phyloP scores from a whole-genome alignment of 2,329 filamentous ascomycete species.

The Claviceps monticola region DNA sequence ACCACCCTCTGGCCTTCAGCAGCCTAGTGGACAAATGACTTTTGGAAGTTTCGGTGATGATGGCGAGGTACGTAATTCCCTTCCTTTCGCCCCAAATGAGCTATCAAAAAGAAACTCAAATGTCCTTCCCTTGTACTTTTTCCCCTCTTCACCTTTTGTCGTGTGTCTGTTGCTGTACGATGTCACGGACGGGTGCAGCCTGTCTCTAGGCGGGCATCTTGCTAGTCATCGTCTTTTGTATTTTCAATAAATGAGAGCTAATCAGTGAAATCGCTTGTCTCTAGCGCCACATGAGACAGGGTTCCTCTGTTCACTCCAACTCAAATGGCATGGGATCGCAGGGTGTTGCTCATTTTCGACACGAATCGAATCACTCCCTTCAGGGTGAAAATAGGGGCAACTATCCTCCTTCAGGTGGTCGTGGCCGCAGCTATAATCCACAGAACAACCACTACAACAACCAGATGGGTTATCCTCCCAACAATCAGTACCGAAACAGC shows the following conservation, averaged over 20 bases:
- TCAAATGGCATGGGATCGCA: conserved; percentile 48
- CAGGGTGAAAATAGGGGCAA: conserved; percentile 43
- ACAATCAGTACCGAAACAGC: conserved; percentile 28
- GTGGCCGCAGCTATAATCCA: conserved; percentile 36
- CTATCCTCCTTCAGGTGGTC: conserved; percentile 33
- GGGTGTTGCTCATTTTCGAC: conserved; percentile 60
- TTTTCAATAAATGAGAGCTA: conserved; percentile 5
- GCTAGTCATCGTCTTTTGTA: not conserved
- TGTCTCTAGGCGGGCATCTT: not conserved
- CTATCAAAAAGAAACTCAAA: not conserved
- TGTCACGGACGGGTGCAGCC: not conserved
- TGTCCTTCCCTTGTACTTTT: conserved; percentile 4
- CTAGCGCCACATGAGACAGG: conserved; percentile 56
- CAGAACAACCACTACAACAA: conserved; percentile 30
- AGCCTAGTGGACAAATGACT: conserved; percentile 52
- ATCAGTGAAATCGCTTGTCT: not conserved
- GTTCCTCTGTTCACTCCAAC: conserved; percentile 47
- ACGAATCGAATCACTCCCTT: conserved; percentile 73
- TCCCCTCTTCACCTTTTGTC: conserved; percentile 1
- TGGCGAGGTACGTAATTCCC: conserved; percentile 52
- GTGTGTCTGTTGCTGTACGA: not conserved
- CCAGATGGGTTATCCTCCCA: conserved; percentile 29
- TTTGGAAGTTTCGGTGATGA: conserved; percentile 78
- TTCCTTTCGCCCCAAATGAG: too few relatives aligned
- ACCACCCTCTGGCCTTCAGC: conserved; percentile 62